phyloP scores from a whole-genome alignment of 2,329 filamentous ascomycete genomes.

The Huntiella decipiens region DNA sequence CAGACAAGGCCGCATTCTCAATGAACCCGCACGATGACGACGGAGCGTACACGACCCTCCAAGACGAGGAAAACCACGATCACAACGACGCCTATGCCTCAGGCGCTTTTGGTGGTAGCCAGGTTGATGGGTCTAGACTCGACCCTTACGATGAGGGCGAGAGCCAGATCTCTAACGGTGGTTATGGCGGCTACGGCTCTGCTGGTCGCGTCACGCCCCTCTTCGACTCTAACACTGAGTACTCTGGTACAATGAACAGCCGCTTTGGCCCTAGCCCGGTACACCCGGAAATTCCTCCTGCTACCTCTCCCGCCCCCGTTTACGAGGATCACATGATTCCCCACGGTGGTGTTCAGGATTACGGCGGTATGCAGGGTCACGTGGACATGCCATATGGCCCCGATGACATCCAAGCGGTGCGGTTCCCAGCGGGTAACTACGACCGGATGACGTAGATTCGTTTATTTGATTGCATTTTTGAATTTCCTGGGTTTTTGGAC shows the following conservation, averaged over 20 bases:
- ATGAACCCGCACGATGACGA: slow-evolving; percentile 49
- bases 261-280: slow-evolving; percentile 9
- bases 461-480: background rate
- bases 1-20: slow-evolving; percentile 50
- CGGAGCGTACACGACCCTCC: slow-evolving; percentile 38
- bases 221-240: slow-evolving; percentile 33
- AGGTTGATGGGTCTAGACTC: slow-evolving; percentile 18
- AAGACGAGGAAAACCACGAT: slow-evolving; percentile 33
- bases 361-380: background rate
- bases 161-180: slow-evolving; percentile 15
- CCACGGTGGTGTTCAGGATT: background rate
- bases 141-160: slow-evolving; percentile 21
- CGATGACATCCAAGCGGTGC: slow-evolving; percentile 8
- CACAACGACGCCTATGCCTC: slow-evolving; percentile 17
- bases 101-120: slow-evolving; percentile 21
- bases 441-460: slow-evolving; percentile 20
- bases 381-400: slow-evolving; percentile 7
- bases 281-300: slow-evolving; percentile 3
- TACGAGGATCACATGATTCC: slow-evolving; percentile 3
- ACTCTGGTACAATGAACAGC: slow-evolving; percentile 16
- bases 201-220: slow-evolving; percentile 12
- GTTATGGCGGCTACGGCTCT: slow-evolving; percentile 7
- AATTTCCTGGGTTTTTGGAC: background rate
- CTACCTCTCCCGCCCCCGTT: background rate
- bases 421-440: slow-evolving; percentile 39